Percentiles rank a stretch among this genome's conserved stretches.
Conservation (phyloP, 2,329 filamentous ascomycete species). For the Thelonectria blattea region DNA sequence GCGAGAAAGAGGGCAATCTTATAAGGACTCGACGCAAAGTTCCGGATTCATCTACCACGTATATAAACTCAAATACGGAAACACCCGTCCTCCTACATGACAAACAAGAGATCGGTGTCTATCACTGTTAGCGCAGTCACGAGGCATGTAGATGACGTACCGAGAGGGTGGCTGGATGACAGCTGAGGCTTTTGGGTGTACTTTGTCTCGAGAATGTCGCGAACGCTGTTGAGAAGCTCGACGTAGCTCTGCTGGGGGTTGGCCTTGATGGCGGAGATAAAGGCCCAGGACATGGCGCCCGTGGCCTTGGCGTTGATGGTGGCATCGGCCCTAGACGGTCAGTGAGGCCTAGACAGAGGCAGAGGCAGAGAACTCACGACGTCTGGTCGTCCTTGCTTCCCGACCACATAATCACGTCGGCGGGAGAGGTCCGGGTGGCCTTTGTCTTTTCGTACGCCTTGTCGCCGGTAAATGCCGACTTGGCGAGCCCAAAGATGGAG, state of each 20-base stretch:
- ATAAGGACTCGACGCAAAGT: too few relatives aligned
- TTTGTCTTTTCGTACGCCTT: constrained; percentile 80
- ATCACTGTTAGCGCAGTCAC: constrained; percentile 1
- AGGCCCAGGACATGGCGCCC: constrained; percentile 98
- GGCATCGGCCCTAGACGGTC: constrained; percentile 75
- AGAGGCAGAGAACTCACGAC: constrained; percentile 62
- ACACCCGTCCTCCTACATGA: constrained; percentile 57
- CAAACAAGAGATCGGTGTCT: constrained; percentile 72
- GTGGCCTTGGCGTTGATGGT: constrained; percentile 88
- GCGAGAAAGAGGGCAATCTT: too few relatives aligned
- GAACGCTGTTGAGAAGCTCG: constrained; percentile 92
- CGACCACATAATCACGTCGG: constrained; percentile 98
- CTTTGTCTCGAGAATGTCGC: constrained; percentile 83
- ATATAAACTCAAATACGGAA: too few relatives aligned
- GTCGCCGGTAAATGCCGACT: constrained; percentile 83
- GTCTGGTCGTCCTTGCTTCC: constrained; percentile 97
- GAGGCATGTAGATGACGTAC: constrained; percentile 72
- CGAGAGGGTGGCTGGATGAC: constrained; percentile 93
- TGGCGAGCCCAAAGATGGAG: constrained; percentile 83
- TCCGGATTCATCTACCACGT: too few relatives aligned
- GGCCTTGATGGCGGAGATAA: constrained; percentile 88
- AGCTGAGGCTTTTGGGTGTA: constrained; percentile 96
- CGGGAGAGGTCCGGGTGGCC: constrained; percentile 89
- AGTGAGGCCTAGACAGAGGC: constrained; percentile 1
- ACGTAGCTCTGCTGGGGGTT: constrained; percentile 97